Percentiles rank a stretch among this genome's conserved stretches.
Conservation (phyloP, 108 stramenopile species). For the Nitzschia sp. region DNA sequence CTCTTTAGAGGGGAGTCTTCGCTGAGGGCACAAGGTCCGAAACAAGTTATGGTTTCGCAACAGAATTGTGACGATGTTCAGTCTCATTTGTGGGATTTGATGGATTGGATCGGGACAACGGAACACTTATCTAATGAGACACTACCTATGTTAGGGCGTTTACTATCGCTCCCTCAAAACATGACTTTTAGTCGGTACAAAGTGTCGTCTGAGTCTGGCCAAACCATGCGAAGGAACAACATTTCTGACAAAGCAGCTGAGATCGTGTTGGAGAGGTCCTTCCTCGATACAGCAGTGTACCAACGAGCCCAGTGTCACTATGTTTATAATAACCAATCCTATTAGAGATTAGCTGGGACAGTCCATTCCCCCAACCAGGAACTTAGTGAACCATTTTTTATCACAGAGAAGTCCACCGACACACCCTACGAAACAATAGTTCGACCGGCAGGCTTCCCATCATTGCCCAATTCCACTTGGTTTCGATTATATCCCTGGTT, state of each 20-base stretch:
- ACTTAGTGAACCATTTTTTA: not conserved
- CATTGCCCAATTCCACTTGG: not conserved
- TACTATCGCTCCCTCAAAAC: constrained; percentile 16
- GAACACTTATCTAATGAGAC: constrained; percentile 29
- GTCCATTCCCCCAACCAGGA: not conserved
- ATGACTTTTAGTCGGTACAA: constrained; percentile 5
- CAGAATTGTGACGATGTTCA: constrained; percentile 25
- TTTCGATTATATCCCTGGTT: not conserved
- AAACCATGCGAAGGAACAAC: constrained; percentile 18
- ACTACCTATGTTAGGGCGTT: constrained; percentile 17
- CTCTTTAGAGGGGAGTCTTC: constrained; percentile 32
- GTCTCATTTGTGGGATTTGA: constrained; percentile 5
- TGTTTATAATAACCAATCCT: not conserved
- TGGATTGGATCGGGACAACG: constrained; percentile 43
- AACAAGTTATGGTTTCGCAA: not conserved
- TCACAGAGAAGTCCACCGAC: not conserved
- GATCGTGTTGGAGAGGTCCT: constrained; percentile 25
- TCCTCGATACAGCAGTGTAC: constrained; percentile 23
- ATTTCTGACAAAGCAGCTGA: constrained; percentile 6
- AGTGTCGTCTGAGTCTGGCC: constrained; percentile 6
- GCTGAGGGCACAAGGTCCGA: constrained; percentile 18
- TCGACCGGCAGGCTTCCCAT: not conserved
- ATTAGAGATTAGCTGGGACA: not conserved
- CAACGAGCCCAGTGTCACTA: constrained; percentile 2
- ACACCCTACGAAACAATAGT: not conserved